A percentile compares a stretch with the other conserved stretches of the same genome.
Conservation (phyloP, 2,329 filamentous ascomycete genomes). For the Drechmeria coniospora region DNA sequence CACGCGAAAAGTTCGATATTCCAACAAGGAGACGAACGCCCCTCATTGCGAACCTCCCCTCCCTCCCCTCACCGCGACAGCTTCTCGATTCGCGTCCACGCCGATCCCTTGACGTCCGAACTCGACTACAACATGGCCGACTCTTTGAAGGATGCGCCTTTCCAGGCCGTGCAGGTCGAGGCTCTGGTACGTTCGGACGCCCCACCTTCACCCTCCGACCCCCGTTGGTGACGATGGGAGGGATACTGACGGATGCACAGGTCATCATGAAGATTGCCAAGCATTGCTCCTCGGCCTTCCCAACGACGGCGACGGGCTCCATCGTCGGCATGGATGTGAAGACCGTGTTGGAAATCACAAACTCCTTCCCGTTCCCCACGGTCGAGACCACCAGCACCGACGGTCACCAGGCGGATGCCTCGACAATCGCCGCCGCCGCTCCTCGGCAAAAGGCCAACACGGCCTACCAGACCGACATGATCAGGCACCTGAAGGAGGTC, state of each 20-base stretch:
- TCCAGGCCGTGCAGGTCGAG: constrained; percentile 86
- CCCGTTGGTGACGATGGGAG: constrained; percentile 7
- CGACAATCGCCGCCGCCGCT: constrained; percentile 67
- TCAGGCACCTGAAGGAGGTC: constrained; percentile 88
- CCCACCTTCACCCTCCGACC: constrained; percentile 18
- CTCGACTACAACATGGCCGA: constrained; percentile 38
- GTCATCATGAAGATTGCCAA: constrained; percentile 98
- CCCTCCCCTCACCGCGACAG: too few relatives aligned
- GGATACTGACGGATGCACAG: constrained; percentile 26
- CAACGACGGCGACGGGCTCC: constrained; percentile 75
- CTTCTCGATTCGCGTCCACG: constrained; percentile 5
- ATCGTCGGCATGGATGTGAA: constrained; percentile 87
- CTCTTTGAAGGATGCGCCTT: constrained; percentile 48
- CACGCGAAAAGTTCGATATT: constrained; percentile 28
- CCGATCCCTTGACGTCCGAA: constrained; percentile 1
- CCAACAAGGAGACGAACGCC: constrained; percentile 13
- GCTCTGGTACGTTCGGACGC: constrained; percentile 54
- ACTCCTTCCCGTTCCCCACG: constrained; percentile 85
- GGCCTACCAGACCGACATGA: constrained; percentile 89
- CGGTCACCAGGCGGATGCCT: constrained; percentile 59
- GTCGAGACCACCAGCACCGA: constrained; percentile 56
- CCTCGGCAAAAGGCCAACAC: constrained; percentile 85
- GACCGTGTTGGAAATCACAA: constrained; percentile 75
- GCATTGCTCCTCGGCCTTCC: constrained; percentile 78
- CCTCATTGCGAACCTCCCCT: constrained; percentile 10